Evolutionary conservation across 108 stramenopile genomes (phyloP), one percentile per base, ranked within the genome.

Genomic region (Mediolabrus comicus): DNA sequence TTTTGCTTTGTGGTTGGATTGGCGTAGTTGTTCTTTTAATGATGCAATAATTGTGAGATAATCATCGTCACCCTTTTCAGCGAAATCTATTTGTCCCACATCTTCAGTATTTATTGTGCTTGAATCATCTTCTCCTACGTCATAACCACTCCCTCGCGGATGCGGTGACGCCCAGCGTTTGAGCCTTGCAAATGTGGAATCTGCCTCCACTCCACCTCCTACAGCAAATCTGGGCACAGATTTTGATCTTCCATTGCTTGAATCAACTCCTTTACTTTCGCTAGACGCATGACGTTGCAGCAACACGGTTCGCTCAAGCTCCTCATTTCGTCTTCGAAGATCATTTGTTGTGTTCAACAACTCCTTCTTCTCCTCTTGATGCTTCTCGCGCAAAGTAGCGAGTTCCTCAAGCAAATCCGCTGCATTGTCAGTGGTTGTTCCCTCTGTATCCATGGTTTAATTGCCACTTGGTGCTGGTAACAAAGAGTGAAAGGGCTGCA

Each of bases 301-400:
- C n/a, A 22, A 30, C 26, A 61, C 30, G 28, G 62, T 33, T 12
- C 70, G 69, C 32, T 71, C 70, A 33, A 79, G 59, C 35, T 79
- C 77, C 51, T 79, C 77, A 32, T 79, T 79, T 30, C 65, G 38
- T 33, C 70, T 53, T 17, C 49, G 51, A 51, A 79, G 61, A 33
- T 79, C 70, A 0, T 61, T 29, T 25, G 57, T 58, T 14, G 49
- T 71, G 28, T 65, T 60, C 52, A 71, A 36, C 41, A 71, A 49
- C 14, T 66, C 53, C 57, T 70, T 59, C 59, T 71, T 79, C 32
- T 71, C 77, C 33, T 66, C 70, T 55, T 79, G 70, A 65, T 79
- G 77, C n/a, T 65, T 79, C 33, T 70, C 77, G 24, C 70, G 69
- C 49, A 60, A 35, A 12, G 77, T 59, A 1, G 67, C 19, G 25